Evolutionary conservation across 2,329 filamentous ascomycete species (phyloP).

Genomic region (Fusarium sterilihyphosum): DNA sequence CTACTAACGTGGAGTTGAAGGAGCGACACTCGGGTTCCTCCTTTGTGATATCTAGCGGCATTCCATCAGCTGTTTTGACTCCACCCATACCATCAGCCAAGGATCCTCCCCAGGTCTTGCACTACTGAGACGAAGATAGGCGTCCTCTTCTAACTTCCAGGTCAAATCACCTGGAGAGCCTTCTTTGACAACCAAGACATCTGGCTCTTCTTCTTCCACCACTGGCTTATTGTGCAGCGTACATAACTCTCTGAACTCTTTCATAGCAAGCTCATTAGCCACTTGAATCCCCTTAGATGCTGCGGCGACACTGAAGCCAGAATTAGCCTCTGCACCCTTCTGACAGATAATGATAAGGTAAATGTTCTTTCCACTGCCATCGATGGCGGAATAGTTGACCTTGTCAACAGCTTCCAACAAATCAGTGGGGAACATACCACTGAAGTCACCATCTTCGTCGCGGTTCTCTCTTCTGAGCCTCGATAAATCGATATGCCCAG

Average conservation of each 20-base stretch:
- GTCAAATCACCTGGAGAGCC: background rate
- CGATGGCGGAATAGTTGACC: background rate
- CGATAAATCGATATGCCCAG: background rate
- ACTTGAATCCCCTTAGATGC: background rate
- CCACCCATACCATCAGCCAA: background rate
- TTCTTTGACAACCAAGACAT: background rate
- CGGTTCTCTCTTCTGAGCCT: background rate
- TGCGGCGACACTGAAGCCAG: background rate
- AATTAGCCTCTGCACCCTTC: background rate
- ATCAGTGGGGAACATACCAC: background rate
- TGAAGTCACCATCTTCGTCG: background rate
- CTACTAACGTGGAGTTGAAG: accelerated
- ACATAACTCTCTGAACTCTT: background rate
- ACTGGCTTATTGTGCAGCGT: background rate
- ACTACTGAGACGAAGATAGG: background rate
- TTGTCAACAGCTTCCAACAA: background rate
- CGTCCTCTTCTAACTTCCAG: background rate
- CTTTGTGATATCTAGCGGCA: background rate
- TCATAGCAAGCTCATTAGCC: constrained; percentile 4
- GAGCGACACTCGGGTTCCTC: background rate
- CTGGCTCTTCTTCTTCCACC: background rate
- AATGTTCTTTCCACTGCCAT: background rate
- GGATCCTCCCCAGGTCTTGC: background rate
- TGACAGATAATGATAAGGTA: background rate
- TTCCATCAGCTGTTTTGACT: background rate